These are phyloP conservation scores for Candida pseudocylindracea DNA, from an alignment of 1,139 yeast genomes.

Conservation along the genomic window DNA sequence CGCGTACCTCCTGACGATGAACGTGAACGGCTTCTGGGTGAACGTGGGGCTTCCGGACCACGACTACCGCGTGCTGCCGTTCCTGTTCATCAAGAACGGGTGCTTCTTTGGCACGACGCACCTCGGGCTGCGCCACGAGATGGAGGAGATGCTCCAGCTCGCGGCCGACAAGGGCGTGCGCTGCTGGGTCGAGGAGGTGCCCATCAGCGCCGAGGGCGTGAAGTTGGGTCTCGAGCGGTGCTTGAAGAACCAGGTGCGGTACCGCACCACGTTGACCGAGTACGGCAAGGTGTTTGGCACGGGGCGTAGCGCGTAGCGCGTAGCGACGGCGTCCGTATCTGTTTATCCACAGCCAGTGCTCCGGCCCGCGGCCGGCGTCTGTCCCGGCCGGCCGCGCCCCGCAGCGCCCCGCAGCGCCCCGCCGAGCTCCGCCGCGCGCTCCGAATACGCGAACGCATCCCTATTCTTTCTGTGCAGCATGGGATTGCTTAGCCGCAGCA, in stretches of 20 bases:
- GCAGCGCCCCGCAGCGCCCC: too few relatives aligned
- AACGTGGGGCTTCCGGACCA: constrained; percentile 29
- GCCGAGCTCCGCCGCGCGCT: too few relatives aligned
- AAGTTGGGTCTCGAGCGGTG: constrained; percentile 26
- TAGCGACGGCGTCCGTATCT: too few relatives aligned
- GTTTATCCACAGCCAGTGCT: too few relatives aligned
- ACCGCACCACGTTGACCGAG: constrained; percentile 39
- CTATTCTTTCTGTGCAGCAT: too few relatives aligned
- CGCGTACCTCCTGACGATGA: constrained; percentile 11
- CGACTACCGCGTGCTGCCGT: constrained; percentile 3
- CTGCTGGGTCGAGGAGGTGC: constrained; percentile 39
- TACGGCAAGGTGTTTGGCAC: constrained; percentile 18
- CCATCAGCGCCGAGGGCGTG: constrained; percentile 19
- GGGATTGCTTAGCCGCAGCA: too few relatives aligned
- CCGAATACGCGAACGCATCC: too few relatives aligned
- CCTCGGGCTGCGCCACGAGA: constrained; percentile 30
- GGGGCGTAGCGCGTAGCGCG: too few relatives aligned
- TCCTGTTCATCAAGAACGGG: constrained; percentile 12
- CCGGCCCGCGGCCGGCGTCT: too few relatives aligned
- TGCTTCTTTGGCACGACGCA: constrained; percentile 14
- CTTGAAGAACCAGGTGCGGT: constrained; percentile 32
- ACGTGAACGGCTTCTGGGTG: constrained; percentile 23
- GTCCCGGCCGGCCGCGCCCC: too few relatives aligned
- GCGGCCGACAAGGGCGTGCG: constrained; percentile 26
- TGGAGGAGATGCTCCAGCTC: constrained; percentile 27